These are phyloP conservation scores for Gymnopilus dilepis DNA, from an alignment of 768 basidiomycete species.

Conservation along the genomic window DNA sequence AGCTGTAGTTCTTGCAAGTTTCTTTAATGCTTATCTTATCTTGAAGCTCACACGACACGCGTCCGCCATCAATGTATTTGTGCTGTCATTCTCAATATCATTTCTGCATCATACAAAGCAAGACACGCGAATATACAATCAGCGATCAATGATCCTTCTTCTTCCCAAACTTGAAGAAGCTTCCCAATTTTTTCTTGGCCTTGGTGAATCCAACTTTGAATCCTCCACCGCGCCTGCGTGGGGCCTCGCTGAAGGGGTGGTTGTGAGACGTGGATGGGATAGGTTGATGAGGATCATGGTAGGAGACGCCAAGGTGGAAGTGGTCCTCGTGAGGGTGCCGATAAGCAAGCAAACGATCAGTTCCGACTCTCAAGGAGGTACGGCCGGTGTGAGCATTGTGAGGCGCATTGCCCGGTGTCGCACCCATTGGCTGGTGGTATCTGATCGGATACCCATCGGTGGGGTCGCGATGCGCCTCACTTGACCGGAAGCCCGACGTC, in stretches of 20 bases:
- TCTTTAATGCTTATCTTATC: no score
- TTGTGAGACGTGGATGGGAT: constrained; percentile 1
- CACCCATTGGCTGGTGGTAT: constrained; percentile 1
- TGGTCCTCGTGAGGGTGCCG: background rate
- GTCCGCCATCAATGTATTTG: no score
- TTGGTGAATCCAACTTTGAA: constrained; percentile 1
- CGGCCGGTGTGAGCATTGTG: background rate
- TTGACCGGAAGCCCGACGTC: constrained; percentile 3
- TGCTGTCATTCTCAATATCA: no score
- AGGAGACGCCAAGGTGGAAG: constrained; percentile 7
- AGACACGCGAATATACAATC: no score
- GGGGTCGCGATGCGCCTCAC: background rate
- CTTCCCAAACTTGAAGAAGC: no score
- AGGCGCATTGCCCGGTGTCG: background rate
- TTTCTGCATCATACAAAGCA: no score
- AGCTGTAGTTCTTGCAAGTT: no score
- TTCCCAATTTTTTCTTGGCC: background rate
- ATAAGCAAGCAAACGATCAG: constrained; percentile 2
- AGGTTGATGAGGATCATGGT: background rate
- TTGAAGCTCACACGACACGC: no score
- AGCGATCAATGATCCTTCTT: no score
- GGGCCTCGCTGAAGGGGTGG: background rate
- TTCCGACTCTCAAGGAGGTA: constrained; percentile 5
- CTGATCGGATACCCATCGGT: background rate
- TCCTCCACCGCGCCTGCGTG: background rate